phyloP scores from a whole-genome alignment of 2,329 filamentous ascomycete genomes.

The Fusarium sambucinum region DNA sequence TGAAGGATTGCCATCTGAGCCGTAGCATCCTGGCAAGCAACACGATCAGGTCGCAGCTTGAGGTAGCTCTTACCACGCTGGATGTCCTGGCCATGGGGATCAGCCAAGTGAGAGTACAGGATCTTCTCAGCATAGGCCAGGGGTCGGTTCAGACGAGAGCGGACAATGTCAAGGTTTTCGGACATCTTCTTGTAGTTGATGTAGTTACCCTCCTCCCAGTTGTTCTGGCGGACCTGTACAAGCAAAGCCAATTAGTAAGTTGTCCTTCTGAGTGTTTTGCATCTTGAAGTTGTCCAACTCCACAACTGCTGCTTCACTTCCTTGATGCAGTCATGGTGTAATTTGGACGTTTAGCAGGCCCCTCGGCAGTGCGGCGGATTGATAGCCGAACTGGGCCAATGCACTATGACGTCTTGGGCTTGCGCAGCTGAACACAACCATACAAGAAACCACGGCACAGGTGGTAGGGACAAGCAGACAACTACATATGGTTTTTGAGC shows the following conservation, averaged over 20 bases:
- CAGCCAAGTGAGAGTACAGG: slow-evolving; percentile 97
- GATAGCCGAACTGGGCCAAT: slow-evolving; percentile 21
- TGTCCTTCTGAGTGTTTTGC: background rate
- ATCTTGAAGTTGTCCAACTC: background rate
- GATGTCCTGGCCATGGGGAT: slow-evolving; percentile 95
- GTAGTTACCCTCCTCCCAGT: slow-evolving; percentile 94
- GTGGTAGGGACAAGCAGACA: background rate
- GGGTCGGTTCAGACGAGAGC: slow-evolving; percentile 88
- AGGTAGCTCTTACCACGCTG: slow-evolving; percentile 96
- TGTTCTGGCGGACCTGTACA: slow-evolving; percentile 86
- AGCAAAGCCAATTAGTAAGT: slow-evolving; percentile 34
- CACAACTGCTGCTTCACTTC: background rate
- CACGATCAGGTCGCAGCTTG: slow-evolving; percentile 95
- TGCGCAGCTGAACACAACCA: slow-evolving; percentile 7
- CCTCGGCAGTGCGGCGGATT: slow-evolving; percentile 22
- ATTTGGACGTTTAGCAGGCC: background rate
- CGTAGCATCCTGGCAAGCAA: slow-evolving; percentile 99
- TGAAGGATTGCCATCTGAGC: slow-evolving; percentile 99
- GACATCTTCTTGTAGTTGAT: slow-evolving; percentile 99
- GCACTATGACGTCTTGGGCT: slow-evolving; percentile 28
- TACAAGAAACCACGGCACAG: background rate
- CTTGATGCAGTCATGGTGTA: background rate
- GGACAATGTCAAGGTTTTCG: slow-evolving; percentile 94
- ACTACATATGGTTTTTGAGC: slow-evolving; percentile 37
- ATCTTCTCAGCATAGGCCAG: slow-evolving; percentile 98